Conservation (phyloP, 352 stramenopile genomes). For the Thalassiosira delicatula region DNA sequence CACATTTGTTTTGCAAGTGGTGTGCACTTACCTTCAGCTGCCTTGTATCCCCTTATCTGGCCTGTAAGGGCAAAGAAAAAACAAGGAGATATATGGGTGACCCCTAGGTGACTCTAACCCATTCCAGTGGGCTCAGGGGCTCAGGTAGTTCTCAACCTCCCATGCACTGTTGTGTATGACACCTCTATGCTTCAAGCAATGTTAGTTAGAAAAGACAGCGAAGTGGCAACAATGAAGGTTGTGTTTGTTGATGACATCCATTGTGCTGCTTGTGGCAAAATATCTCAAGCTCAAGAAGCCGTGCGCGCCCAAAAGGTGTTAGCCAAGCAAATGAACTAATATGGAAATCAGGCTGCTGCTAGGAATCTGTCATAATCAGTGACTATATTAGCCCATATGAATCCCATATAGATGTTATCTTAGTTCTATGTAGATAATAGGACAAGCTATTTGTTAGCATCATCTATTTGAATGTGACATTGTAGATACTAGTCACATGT, state of each 20-base stretch:
- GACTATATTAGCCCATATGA: too few relatives aligned
- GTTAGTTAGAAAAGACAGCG: constrained; percentile 26
- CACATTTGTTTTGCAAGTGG: constrained; percentile 26
- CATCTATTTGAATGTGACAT: too few relatives aligned
- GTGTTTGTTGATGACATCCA: constrained; percentile 17
- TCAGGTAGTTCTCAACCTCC: constrained; percentile 20
- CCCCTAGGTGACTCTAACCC: constrained; percentile 16
- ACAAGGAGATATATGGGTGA: constrained; percentile 35
- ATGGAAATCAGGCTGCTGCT: constrained; percentile 43
- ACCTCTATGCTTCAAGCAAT: constrained; percentile 39
- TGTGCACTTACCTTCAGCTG: constrained; percentile 32
- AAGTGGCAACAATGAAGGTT: constrained; percentile 22
- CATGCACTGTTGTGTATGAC: neutral
- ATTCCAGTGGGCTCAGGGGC: constrained; percentile 26
- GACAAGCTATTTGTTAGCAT: too few relatives aligned
- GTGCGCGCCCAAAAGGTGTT: neutral
- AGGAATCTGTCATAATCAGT: too few relatives aligned
- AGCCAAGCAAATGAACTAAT: constrained; percentile 32
- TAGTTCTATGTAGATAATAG: too few relatives aligned
- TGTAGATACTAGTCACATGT: too few relatives aligned
- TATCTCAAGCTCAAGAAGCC: neutral
- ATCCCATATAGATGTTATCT: too few relatives aligned
- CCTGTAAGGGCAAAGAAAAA: constrained; percentile 19
- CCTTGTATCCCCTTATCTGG: constrained; percentile 27
- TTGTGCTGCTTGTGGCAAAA: neutral